A percentile compares a stretch with the other conserved stretches of the same genome.
Conservation (phyloP, 2,329 filamentous ascomycete species). For the Trichoderma afroharzianum region DNA sequence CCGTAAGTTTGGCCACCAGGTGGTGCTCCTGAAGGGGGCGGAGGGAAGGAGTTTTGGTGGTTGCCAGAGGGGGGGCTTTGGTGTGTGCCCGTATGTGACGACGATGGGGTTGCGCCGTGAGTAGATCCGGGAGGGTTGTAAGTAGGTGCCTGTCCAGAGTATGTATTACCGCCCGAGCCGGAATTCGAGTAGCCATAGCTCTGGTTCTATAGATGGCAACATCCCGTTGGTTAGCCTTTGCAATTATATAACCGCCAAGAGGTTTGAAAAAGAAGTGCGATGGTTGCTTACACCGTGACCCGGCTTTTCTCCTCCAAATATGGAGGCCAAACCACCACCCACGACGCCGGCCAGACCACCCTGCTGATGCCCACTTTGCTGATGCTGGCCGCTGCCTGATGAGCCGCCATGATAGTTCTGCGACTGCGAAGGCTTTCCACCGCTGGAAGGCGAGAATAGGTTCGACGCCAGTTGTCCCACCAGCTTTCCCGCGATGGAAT, state of each 20-base stretch:
- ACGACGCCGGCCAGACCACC: slow-evolving; percentile 53
- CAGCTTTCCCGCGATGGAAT: slow-evolving; percentile 49
- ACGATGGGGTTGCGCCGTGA: slow-evolving; percentile 20
- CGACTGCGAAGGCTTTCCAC: slow-evolving; percentile 41
- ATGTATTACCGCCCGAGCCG: slow-evolving; percentile 49
- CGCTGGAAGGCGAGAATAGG: slow-evolving; percentile 42
- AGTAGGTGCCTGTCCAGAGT: slow-evolving; percentile 58
- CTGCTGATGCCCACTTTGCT: slow-evolving; percentile 38
- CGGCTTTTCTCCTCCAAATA: slow-evolving; percentile 46
- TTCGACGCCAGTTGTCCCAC: slow-evolving; percentile 55
- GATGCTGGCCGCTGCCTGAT: slow-evolving; percentile 35
- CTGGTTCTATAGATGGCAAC: slow-evolving; percentile 39
- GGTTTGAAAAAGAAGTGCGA: neutral
- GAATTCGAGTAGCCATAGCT: slow-evolving; percentile 62
- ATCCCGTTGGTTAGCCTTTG: slow-evolving; percentile 16
- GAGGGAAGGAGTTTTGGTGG: slow-evolving; percentile 19
- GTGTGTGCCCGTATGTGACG: slow-evolving; percentile 30
- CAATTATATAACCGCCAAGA: neutral
- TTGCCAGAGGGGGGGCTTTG: slow-evolving; percentile 17
- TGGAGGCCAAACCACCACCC: slow-evolving; percentile 50
- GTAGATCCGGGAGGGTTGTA: slow-evolving; percentile 35
- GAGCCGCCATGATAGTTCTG: slow-evolving; percentile 50
- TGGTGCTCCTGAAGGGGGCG: slow-evolving; percentile 21
- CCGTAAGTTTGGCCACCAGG: slow-evolving; percentile 21
- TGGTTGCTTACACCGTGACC: slow-evolving; percentile 30